Percentiles rank a stretch among this genome's conserved stretches.
phyloP scores from a whole-genome alignment of 257 asterid species.

The Dorcoceras hygrometricum region DNA sequence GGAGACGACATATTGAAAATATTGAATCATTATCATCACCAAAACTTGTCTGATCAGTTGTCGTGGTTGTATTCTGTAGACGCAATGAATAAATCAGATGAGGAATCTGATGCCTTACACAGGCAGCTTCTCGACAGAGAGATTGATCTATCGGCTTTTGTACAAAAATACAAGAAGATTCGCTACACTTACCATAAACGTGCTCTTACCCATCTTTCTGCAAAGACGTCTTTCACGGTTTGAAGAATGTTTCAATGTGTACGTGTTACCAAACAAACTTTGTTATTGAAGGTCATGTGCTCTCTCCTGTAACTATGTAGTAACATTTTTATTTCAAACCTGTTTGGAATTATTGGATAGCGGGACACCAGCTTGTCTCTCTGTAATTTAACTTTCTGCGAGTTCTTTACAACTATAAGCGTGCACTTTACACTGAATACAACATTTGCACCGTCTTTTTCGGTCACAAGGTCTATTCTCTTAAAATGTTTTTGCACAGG shows the following conservation, averaged over 20 bases:
- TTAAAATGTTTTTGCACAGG: no score
- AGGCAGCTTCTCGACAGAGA: conserved; percentile 76
- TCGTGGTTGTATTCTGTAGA: conserved; percentile 36
- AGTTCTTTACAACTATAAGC: no score
- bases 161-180: conserved; percentile 83
- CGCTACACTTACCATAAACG: conserved; percentile 66
- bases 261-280: not conserved
- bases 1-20: not conserved
- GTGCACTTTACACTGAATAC: no score
- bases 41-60: not conserved
- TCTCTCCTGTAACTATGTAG: not conserved
- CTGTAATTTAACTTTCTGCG: not conserved
- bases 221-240: conserved; percentile 57
- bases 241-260: conserved; percentile 20
- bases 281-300: not conserved
- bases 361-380: not conserved
- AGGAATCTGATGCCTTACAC: conserved; percentile 79
- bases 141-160: conserved; percentile 64
- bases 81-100: conserved; percentile 67
- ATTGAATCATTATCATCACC: not conserved
- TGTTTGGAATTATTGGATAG: not conserved
- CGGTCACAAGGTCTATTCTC: no score
- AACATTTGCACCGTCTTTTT: no score
- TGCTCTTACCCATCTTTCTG: conserved; percentile 83
- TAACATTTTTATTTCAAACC: not conserved